phyloP scores from a whole-genome alignment of 768 basidiomycete genomes.

The Lactarius hengduanensis region DNA sequence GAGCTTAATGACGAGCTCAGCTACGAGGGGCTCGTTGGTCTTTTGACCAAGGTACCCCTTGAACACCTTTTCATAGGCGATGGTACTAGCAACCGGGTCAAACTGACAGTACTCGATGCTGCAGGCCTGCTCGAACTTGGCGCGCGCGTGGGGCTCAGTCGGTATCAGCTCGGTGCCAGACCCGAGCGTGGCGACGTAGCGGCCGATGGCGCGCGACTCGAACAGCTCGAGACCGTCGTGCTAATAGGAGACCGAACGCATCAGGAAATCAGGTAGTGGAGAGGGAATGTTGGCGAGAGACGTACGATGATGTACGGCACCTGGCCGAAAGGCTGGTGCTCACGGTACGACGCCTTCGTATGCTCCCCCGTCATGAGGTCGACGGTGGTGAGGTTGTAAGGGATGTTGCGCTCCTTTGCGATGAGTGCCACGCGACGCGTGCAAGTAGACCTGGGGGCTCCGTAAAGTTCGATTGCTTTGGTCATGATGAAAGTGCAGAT shows the following conservation, averaged over 20 bases:
- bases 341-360: background rate
- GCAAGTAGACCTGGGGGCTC: background rate
- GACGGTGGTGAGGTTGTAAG: background rate
- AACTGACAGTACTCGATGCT: constrained; percentile 31
- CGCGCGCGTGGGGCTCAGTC: constrained; percentile 29
- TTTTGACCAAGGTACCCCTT: background rate
- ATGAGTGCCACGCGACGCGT: constrained; percentile 20
- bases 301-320: constrained; percentile 18
- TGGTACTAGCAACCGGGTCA: background rate
- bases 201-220: constrained; percentile 33
- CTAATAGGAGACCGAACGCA: background rate
- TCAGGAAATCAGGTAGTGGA: background rate
- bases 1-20: background rate
- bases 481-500: constrained; percentile 8
- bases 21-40: constrained; percentile 10
- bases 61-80: constrained; percentile 1
- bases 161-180: constrained; percentile 30
- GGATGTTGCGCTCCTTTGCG: constrained; percentile 16
- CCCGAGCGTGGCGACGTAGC: constrained; percentile 32
- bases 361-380: background rate
- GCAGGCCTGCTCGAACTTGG: constrained; percentile 35
- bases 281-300: background rate
- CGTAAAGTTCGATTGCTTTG: constrained; percentile 2
- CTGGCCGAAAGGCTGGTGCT: constrained; percentile 25
- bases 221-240: constrained; percentile 34